Evolutionary conservation across 495 filamentous ascomycete genomes (phyloP).

Genomic region (Astrothelium macrocarpum): DNA sequence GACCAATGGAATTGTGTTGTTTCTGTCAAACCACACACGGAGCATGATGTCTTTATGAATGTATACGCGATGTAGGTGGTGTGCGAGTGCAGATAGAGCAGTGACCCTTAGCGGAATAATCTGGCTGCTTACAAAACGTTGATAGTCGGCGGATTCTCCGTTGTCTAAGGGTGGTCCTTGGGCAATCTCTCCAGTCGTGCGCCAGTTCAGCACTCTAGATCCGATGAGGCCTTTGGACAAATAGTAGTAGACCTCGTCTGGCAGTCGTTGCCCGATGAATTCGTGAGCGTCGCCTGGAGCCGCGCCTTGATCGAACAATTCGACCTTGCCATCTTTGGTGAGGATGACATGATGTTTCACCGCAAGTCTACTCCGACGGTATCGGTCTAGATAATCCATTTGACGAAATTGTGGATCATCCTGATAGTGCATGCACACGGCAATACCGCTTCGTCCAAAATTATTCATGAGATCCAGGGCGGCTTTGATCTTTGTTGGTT

Average conservation of each 20-base stretch:
- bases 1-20: constrained; percentile 52
- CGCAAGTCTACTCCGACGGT: constrained; percentile 68
- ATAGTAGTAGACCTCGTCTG: constrained; percentile 88
- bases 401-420: constrained; percentile 60
- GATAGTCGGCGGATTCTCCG: constrained; percentile 70
- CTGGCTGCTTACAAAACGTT: constrained; percentile 59
- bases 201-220: constrained; percentile 67
- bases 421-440: constrained; percentile 57
- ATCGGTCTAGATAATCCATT: constrained; percentile 72
- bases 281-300: constrained; percentile 75
- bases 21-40: constrained; percentile 77
- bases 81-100: constrained; percentile 64
- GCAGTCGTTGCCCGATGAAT: constrained; percentile 79
- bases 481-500: constrained; percentile 51
- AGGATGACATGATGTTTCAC: constrained; percentile 83
- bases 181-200: constrained; percentile 65
- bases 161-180: constrained; percentile 73
- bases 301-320: constrained; percentile 55
- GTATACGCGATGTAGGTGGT: constrained; percentile 70
- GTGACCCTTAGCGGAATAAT: constrained; percentile 63
- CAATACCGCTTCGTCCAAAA: constrained; percentile 50
- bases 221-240: constrained; percentile 73
- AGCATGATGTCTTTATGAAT: constrained; percentile 64
- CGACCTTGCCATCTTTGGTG: constrained; percentile 61
- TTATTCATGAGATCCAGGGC: constrained; percentile 58